Evolutionary conservation across 1,139 yeast species (phyloP).

Genomic region (Zhuliangozyma parablackwelliae): DNA sequence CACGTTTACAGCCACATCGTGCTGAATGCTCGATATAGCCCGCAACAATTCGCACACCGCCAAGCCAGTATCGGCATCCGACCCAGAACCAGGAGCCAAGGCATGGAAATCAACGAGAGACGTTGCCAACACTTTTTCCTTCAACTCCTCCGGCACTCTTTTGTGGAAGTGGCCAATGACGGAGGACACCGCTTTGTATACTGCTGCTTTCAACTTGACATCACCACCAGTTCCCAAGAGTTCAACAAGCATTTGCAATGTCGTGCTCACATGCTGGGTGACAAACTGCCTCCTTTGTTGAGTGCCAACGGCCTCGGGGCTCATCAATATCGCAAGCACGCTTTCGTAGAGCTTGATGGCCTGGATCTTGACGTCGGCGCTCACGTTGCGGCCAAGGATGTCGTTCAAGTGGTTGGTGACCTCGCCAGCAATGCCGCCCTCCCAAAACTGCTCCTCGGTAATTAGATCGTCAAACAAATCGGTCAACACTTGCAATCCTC

Average conservation of each 20-base stretch:
- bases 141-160: constrained; percentile 18
- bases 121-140: constrained; percentile 12
- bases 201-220: constrained; percentile 15
- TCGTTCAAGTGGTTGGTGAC: constrained; percentile 46
- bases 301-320: constrained; percentile 45
- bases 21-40: constrained; percentile 25
- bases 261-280: constrained; percentile 20
- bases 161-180: constrained; percentile 33
- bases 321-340: constrained; percentile 49
- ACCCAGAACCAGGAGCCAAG: constrained; percentile 14
- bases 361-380: constrained; percentile 40
- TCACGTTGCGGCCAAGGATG: constrained; percentile 29
- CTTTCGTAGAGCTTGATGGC: constrained; percentile 51
- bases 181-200: constrained; percentile 26
- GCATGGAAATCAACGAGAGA: constrained; percentile 20
- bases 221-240: constrained; percentile 1
- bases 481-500: constrained; percentile 66
- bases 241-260: constrained; percentile 20
- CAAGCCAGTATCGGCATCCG: constrained; percentile 2
- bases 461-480: constrained; percentile 84
- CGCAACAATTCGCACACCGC: constrained; percentile 20
- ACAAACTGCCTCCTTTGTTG: constrained; percentile 28
- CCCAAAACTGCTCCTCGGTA: constrained; percentile 82
- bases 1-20: constrained; percentile 12
- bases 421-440: constrained; percentile 57